phyloP scores from a whole-genome alignment of 2,329 filamentous ascomycete genomes.

The Fusarium coffeatum region DNA sequence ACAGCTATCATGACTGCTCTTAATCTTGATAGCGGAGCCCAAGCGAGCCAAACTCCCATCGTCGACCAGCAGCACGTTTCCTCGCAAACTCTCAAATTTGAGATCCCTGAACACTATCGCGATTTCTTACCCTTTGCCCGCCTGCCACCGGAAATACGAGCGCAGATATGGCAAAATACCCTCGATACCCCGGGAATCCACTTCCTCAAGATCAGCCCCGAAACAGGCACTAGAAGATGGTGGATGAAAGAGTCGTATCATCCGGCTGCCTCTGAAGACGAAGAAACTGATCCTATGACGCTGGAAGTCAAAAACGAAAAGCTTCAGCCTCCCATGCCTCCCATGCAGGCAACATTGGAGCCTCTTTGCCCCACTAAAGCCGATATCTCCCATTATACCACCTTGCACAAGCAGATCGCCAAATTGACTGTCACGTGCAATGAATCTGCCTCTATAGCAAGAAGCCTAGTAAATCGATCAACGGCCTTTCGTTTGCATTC shows the following conservation, averaged over 20 bases:
- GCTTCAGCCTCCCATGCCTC: slow-evolving; percentile 28
- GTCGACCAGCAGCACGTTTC: background rate
- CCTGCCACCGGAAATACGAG: slow-evolving; percentile 53
- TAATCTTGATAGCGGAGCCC: slow-evolving; percentile 16
- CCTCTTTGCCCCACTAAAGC: slow-evolving; percentile 48
- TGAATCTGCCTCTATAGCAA: slow-evolving; percentile 43
- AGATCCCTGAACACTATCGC: slow-evolving; percentile 49
- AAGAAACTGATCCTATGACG: slow-evolving; percentile 38
- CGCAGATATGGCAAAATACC: slow-evolving; percentile 51
- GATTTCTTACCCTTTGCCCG: slow-evolving; percentile 48
- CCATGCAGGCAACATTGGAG: slow-evolving; percentile 29
- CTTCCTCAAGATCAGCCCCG: slow-evolving; percentile 49
- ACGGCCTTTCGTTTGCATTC: slow-evolving; percentile 43
- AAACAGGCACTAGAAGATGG: slow-evolving; percentile 40
- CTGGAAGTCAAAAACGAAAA: slow-evolving; percentile 43
- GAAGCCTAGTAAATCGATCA: slow-evolving; percentile 35
- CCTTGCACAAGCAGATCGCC: slow-evolving; percentile 45
- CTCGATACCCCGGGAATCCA: slow-evolving; percentile 51
- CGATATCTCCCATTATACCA: slow-evolving; percentile 51
- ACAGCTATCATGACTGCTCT: slow-evolving; percentile 35
- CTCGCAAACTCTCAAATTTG: slow-evolving; percentile 44
- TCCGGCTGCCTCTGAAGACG: slow-evolving; percentile 17
- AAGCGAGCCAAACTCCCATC: slow-evolving; percentile 5
- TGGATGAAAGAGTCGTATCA: slow-evolving; percentile 21
- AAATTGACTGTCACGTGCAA: slow-evolving; percentile 45